Base-by-base conservation (phyloP, 169 alveolate species). In the Cryptosporidium sp. region DNA sequence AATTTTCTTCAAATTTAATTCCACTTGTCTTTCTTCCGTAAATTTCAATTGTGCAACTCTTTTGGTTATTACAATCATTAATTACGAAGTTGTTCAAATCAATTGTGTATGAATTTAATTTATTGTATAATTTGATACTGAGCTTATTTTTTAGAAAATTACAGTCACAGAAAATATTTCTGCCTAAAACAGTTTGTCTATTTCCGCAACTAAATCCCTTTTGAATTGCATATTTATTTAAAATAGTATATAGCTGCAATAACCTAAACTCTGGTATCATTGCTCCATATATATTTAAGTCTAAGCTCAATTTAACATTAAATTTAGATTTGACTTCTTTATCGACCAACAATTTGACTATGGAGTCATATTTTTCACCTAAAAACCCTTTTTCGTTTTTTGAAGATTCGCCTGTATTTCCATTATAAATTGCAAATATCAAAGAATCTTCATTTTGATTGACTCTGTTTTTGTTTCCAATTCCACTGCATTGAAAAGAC, bases 141-240 rank as follows among this genome's bases (percentile, higher is more conserved):
- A 67, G n/a, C 35, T 80, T 62, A 14, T 23, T 65, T 1, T 39
- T 45, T 7, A 80, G 70, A 8, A 80, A 62, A 18, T 48, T 48
- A 45, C 89, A 80, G 18, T 80, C 74, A 59, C 89, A 80, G 18
- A 41, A 67, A n/a, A 80, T 80, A 41, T 26, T 50, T 43, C 39
- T 45, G 0, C 89, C 89, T 3, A 80, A 43, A 29, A 65, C 21
- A 0, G 65, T 80, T 23, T 80, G 14, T 41, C 33, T 23, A 43
- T 21, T 62, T 61, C 21, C 65, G 18, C 89, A 80, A 21, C 35
- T 39, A 62, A 41, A 41, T 0, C 75, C 75, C 1, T 62, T 41
- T 80, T 43, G 21, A 14, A 12, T 45, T 14, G 89, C 89, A 16
- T 26, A 26, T 10, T 62, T 80, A 29, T 65, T 41, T 41, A 80